Evolutionary conservation across 257 asterid genomes (phyloP).

Genomic region (Solanum virginianum): DNA sequence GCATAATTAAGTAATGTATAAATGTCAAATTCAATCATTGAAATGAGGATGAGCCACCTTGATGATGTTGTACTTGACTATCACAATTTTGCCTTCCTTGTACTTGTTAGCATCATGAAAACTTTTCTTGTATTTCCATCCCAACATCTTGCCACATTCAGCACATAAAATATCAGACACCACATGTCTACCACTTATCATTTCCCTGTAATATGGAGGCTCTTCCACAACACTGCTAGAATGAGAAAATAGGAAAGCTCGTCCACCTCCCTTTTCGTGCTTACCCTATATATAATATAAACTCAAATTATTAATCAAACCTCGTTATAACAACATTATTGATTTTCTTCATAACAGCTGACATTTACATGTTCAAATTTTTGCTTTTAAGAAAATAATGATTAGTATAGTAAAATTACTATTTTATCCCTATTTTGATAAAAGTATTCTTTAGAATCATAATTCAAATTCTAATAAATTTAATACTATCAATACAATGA

Average conservation of each 20-base stretch:
- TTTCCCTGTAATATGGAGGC: conserved; percentile 2
- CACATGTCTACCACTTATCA: conserved; percentile 17
- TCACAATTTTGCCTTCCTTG: conserved; percentile 26
- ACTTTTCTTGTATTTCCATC: conserved; percentile 25
- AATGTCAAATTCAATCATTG: background rate
- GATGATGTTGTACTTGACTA: conserved; percentile 24
- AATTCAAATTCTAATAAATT: too few relatives aligned
- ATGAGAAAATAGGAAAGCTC: conserved; percentile 26
- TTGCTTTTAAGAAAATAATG: too few relatives aligned
- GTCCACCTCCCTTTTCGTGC: background rate
- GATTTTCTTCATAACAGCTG: too few relatives aligned
- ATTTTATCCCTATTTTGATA: too few relatives aligned
- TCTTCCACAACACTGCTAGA: conserved; percentile 24
- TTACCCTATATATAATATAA: background rate
- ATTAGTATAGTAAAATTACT: too few relatives aligned
- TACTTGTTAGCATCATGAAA: background rate
- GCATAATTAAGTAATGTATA: background rate
- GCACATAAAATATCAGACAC: conserved; percentile 24
- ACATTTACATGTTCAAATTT: too few relatives aligned
- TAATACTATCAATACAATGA: too few relatives aligned
- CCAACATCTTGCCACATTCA: conserved; percentile 24
- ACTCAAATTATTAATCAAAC: background rate
- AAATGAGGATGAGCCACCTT: background rate
- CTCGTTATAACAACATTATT: too few relatives aligned
- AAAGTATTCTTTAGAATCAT: too few relatives aligned